These are phyloP conservation scores for Coriolopsis trogii DNA, from an alignment of 1,284 basidiomycete genomes.

Conservation along the genomic window DNA sequence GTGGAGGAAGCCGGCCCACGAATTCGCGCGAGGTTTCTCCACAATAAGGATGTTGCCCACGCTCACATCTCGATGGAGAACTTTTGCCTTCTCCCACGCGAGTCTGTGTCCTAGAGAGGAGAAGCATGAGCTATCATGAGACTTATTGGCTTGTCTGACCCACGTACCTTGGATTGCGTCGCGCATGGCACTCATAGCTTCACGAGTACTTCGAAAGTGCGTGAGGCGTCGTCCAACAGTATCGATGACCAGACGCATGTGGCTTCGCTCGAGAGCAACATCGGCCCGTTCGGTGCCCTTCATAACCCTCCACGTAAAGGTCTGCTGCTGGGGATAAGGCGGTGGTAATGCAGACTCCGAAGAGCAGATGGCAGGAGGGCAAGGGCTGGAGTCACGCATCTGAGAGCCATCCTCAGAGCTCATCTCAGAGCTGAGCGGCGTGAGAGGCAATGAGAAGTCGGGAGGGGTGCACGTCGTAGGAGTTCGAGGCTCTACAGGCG, in stretches of 20 bases:
- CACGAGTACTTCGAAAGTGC: conserved; percentile 9
- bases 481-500: too few relatives aligned
- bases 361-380: not conserved
- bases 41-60: conserved; percentile 19
- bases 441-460: too few relatives aligned
- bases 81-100: not conserved
- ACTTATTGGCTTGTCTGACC: too few relatives aligned
- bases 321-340: conserved; percentile 5
- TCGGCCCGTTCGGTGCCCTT: not conserved
- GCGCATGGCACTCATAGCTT: conserved; percentile 10
- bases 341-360: not conserved
- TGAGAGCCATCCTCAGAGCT: too few relatives aligned
- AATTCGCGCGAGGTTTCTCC: not conserved
- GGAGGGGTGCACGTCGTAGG: too few relatives aligned
- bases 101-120: not conserved
- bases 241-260: conserved; percentile 18
- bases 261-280: conserved; percentile 19
- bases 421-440: too few relatives aligned
- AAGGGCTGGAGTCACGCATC: not conserved
- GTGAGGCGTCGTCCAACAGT: conserved; percentile 15
- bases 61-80: conserved; percentile 20
- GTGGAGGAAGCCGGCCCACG: conserved; percentile 13
- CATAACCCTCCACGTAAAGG: conserved; percentile 6
- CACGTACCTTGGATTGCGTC: conserved; percentile 21
- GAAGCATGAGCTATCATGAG: not conserved